phyloP scores from a whole-genome alignment of 148 eudicot species.

The Salicornia ramosissima region DNA sequence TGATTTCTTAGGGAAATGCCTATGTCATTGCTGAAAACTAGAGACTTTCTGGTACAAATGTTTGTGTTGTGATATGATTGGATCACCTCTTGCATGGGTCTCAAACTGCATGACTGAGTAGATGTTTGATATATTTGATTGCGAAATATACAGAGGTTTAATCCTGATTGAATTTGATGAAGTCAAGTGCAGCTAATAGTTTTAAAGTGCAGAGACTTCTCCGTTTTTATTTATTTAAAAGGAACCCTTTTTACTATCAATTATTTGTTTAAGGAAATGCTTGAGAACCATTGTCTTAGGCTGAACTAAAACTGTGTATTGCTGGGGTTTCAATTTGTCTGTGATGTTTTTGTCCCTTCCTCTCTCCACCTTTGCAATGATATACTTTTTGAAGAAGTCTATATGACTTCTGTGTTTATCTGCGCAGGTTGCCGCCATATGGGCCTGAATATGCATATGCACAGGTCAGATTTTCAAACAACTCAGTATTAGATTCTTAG shows the following conservation, averaged over 20 bases:
- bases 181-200: not conserved
- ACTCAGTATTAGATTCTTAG: not conserved
- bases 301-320: not conserved
- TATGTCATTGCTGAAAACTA: too few relatives aligned
- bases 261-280: not conserved
- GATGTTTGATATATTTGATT: too few relatives aligned
- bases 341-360: not conserved
- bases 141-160: too few relatives aligned
- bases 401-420: constrained; percentile 3
- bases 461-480: constrained; percentile 43
- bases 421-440: constrained; percentile 64
- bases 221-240: not conserved
- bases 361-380: not conserved
- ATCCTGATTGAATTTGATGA: too few relatives aligned
- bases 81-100: too few relatives aligned
- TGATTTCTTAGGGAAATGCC: too few relatives aligned
- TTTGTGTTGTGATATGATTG: too few relatives aligned
- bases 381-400: not conserved
- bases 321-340: not conserved
- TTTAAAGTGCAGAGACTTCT: not conserved
- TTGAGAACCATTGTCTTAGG: not conserved
- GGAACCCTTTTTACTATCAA: not conserved
- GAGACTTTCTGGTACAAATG: not conserved
- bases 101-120: too few relatives aligned
- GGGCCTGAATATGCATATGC: constrained; percentile 68